Percentiles rank a stretch among this genome's conserved stretches.
Evolutionary conservation across 139 green algal species (phyloP).

Genomic region (Yamagishiella unicocca): DNA sequence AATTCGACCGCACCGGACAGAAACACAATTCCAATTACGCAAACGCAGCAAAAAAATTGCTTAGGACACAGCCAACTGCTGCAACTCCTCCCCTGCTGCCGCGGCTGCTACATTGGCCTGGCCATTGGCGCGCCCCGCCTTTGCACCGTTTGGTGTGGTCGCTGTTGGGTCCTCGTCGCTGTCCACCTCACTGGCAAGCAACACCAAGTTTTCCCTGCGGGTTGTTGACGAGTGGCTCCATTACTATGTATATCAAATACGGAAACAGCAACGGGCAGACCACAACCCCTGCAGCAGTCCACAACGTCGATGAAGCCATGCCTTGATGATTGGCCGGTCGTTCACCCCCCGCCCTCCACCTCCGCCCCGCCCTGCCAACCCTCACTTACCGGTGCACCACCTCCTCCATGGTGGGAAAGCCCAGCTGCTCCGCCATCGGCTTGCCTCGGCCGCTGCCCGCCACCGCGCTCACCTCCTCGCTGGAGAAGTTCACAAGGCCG

Average conservation of each 20-base stretch:
- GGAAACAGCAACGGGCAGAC: no score
- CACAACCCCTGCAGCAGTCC: no score
- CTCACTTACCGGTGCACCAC: conserved; percentile 22
- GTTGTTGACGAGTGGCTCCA: not conserved
- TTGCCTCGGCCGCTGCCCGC: not conserved
- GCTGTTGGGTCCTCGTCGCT: conserved; percentile 15
- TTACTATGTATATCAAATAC: not conserved
- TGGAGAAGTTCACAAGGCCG: conserved; percentile 86
- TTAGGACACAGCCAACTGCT: no score
- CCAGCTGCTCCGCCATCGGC: conserved; percentile 36
- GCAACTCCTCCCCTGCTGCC: no score
- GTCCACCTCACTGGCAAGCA: conserved; percentile 43
- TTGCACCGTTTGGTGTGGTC: not conserved
- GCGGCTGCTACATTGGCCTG: no score
- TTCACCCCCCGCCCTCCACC: not conserved
- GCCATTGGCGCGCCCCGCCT: no score
- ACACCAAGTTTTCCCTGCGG: conserved; percentile 39
- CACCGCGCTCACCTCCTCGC: conserved; percentile 41
- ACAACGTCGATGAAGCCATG: no score
- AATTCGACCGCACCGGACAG: no score
- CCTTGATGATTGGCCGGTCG: no score
- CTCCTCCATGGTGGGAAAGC: conserved; percentile 53
- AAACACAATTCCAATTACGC: no score
- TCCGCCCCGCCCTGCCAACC: not conserved
- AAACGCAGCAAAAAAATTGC: no score